These are phyloP conservation scores for Phaeomoniella chlamydospora DNA, from an alignment of 2,329 filamentous ascomycete species.

Conservation along the genomic window DNA sequence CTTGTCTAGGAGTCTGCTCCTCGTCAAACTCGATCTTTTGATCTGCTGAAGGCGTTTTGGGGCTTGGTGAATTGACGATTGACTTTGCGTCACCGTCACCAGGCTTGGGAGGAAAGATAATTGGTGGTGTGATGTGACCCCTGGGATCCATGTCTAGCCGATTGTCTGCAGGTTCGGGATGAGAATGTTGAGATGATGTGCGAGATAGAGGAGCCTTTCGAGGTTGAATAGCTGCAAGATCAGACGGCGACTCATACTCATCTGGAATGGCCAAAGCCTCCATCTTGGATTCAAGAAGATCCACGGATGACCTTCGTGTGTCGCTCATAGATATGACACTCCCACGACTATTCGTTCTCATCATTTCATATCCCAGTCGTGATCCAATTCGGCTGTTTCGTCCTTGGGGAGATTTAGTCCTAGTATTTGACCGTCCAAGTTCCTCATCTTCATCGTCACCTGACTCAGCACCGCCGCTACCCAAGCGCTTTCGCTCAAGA, in stretches of 20 bases:
- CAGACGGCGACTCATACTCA: conserved; percentile 6
- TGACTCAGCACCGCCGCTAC: conserved; percentile 51
- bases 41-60: background rate
- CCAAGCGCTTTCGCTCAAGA: conserved; percentile 50
- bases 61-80: background rate
- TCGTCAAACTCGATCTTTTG: background rate
- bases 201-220: conserved; percentile 8
- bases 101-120: conserved; percentile 31
- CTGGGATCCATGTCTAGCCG: conserved; percentile 7
- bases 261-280: conserved; percentile 13
- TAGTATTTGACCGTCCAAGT: conserved; percentile 44
- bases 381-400: conserved; percentile 55
- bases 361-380: conserved; percentile 92
- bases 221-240: conserved; percentile 10
- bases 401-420: conserved; percentile 34
- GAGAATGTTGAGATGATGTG: conserved; percentile 13
- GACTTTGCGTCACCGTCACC: conserved; percentile 22
- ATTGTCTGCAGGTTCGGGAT: conserved; percentile 11
- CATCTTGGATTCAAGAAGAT: conserved; percentile 17
- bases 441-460: conserved; percentile 95
- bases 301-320: conserved; percentile 9
- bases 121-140: conserved; percentile 33
- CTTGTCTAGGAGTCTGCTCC: background rate
- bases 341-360: conserved; percentile 88
- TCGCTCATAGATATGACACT: conserved; percentile 45